A percentile compares a stretch with the other conserved stretches of the same genome.
phyloP scores from a whole-genome alignment of 805 yeast species.

The Wickerhamiella alocasiicola region DNA sequence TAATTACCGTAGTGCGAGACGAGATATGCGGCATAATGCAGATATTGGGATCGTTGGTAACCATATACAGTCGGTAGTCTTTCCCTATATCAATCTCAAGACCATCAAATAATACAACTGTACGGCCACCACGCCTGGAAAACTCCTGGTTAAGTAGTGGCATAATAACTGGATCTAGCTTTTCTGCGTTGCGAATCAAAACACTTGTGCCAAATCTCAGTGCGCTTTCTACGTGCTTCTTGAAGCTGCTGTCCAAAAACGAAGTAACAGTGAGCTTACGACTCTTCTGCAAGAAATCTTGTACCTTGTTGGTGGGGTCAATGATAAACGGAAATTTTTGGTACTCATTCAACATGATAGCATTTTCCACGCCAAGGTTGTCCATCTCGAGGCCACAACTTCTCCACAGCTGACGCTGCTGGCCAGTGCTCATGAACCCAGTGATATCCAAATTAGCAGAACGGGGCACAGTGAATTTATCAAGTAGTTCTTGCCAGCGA shows the following conservation, averaged over 20 bases:
- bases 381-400: constrained; percentile 44
- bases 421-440: constrained; percentile 28
- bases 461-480: constrained; percentile 29
- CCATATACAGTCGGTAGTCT: constrained; percentile 46
- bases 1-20: constrained; percentile 50
- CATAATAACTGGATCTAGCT: constrained; percentile 60
- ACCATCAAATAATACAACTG: constrained; percentile 46
- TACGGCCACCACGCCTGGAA: constrained; percentile 56
- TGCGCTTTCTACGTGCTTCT: constrained; percentile 64
- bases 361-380: constrained; percentile 50
- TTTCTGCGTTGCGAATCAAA: constrained; percentile 67
- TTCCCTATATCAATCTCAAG: constrained; percentile 55
- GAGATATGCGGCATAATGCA: constrained; percentile 42
- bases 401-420: constrained; percentile 40
- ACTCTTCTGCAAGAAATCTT: constrained; percentile 32
- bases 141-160: constrained; percentile 51
- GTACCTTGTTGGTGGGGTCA: constrained; percentile 51
- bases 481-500: constrained; percentile 27
- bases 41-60: constrained; percentile 45
- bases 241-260: constrained; percentile 54
- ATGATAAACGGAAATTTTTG: constrained; percentile 44
- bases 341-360: constrained; percentile 36
- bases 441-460: constrained; percentile 21
- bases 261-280: constrained; percentile 34
- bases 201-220: constrained; percentile 71